Percentiles rank a stretch among this genome's conserved stretches.
phyloP scores from a whole-genome alignment of 257 asterid genomes.

The Nicotiana obtusifolia region DNA sequence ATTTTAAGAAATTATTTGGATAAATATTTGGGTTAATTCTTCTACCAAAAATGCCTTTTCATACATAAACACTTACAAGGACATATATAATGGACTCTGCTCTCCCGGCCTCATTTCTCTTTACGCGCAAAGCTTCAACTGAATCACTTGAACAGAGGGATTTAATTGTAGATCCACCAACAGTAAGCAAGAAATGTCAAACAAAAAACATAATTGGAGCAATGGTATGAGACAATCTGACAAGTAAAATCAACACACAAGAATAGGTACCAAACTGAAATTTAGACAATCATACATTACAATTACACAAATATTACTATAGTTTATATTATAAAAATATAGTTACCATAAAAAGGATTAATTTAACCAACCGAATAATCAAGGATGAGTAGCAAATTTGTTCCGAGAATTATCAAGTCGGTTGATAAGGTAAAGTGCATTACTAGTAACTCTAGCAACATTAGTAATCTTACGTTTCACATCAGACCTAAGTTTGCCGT shows the following conservation, averaged over 20 bases:
- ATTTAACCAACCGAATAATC: not conserved
- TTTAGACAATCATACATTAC: not conserved
- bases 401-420: conserved; percentile 36
- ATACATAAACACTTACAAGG: too few relatives aligned
- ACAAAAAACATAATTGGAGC: not conserved
- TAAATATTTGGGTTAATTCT: too few relatives aligned
- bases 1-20: too few relatives aligned
- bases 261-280: not conserved
- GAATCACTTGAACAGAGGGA: too few relatives aligned
- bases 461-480: conserved; percentile 50
- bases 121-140: too few relatives aligned
- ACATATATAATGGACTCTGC: too few relatives aligned
- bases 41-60: too few relatives aligned
- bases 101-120: too few relatives aligned
- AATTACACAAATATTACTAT: not conserved
- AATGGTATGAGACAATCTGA: not conserved
- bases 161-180: not conserved
- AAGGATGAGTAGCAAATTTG: not conserved
- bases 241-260: not conserved
- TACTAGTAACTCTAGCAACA: conserved; percentile 78
- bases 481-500: conserved; percentile 47
- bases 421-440: conserved; percentile 76
- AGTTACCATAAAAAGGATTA: not conserved
- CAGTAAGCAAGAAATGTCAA: not conserved
- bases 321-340: not conserved